Evolutionary conservation across 1,284 basidiomycete species (phyloP), one percentile per base, ranked within the genome.

Genomic region (Microbotryum scabiosae): DNA sequence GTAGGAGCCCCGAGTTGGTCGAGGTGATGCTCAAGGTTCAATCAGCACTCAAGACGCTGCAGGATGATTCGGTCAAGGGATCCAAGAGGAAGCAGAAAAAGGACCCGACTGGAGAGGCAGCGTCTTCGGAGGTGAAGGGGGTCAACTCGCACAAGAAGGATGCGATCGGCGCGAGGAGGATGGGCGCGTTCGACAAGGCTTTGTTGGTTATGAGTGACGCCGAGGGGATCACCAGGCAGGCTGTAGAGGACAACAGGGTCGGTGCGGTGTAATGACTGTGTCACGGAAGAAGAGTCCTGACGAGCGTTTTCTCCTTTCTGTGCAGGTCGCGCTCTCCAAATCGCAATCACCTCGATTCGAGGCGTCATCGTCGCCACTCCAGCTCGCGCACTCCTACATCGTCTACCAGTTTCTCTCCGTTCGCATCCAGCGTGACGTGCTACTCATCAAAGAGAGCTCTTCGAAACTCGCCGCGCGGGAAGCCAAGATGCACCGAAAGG

Each of bases 1-100:
- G 97, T 51, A 82, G 92, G 58, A 91, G 87, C 70, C 89, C 91
- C 0, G 92, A 98, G 76, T 78, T 98, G 54, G 90, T 97, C 54
- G 88, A 88, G 70, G 88, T 88, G 21, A 78, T 97, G 63, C 75
- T 90, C 62, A 86, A 84, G 69, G 87, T 94, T 4, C 88, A 92
- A 71, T 83, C 85, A 16, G 89, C 87, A 3, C 83, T 92, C 70
- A 72, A 66, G n/a, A 73, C 65, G 44, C 66, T 80, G 45, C 64
- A 73, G 54, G 47, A 56, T 25, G 76, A 76, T 56, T 81, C 78
- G 67, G 63, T 30, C 26, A 61, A 49, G 51, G 41, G 20, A 25
- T n/a, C 20, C 49, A 28, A 26, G 54, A 36, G 71, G 36, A 41
- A 41, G 16, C 36, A 41, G 36, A 41, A 18, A 12, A 41, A 41